These are phyloP conservation scores for Pneumocystis jirovecii DNA, from an alignment of 1,139 yeast genomes.

Conservation along the genomic window DNA sequence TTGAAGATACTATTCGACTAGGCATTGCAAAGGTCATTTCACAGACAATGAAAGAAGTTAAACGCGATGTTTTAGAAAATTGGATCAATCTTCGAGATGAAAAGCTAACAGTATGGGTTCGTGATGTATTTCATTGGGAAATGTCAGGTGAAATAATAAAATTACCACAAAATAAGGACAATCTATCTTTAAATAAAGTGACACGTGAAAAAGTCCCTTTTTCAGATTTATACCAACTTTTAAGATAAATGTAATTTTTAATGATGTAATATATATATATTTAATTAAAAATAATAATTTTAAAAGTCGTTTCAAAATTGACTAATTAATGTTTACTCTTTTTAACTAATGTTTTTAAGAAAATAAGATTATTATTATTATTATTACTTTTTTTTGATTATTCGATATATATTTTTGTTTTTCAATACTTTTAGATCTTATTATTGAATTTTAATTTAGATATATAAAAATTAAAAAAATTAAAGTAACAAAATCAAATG, in stretches of 20 bases:
- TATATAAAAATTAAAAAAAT: too few species aligned
- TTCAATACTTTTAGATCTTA: too few species aligned
- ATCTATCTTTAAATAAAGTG: constrained; percentile 7
- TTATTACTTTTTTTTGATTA: too few species aligned
- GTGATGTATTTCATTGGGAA: constrained; percentile 23
- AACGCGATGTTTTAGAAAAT: constrained; percentile 22
- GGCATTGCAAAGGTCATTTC: constrained; percentile 24
- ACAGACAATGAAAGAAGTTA: constrained; percentile 16
- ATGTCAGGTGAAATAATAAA: constrained; percentile 19
- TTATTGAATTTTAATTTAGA: too few species aligned
- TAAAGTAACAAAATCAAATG: too few species aligned
- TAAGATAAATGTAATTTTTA: background rate
- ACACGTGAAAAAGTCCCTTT: background rate
- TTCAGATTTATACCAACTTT: background rate
- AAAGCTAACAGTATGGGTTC: constrained; percentile 24
- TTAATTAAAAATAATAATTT: background rate
- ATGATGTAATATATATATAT: background rate
- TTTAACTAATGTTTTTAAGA: too few species aligned
- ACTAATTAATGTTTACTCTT: too few species aligned
- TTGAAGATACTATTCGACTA: constrained; percentile 23
- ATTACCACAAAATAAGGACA: constrained; percentile 22
- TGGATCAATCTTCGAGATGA: constrained; percentile 24
- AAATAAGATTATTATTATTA: too few species aligned
- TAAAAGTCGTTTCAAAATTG: too few species aligned
- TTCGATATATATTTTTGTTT: too few species aligned